A percentile compares a stretch with the other conserved stretches of the same genome.
phyloP scores from a whole-genome alignment of 768 basidiomycete genomes.

The Mrakia frigida region DNA sequence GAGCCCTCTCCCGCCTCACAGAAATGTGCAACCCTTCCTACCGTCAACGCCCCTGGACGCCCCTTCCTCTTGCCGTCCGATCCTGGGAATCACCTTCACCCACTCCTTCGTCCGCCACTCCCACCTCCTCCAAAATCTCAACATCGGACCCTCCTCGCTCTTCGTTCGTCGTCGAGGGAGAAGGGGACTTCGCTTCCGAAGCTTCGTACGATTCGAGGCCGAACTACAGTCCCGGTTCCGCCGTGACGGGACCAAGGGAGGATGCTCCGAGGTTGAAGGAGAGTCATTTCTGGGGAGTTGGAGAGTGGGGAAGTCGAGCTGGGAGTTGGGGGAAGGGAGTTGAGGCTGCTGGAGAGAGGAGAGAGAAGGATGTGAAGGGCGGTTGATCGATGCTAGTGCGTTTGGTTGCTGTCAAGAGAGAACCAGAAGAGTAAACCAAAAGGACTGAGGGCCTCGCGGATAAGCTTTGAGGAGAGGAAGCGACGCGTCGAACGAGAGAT shows the following conservation, averaged over 20 bases:
- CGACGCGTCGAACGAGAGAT: too few relatives aligned
- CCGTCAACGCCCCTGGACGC: background rate
- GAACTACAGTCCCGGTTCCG: background rate
- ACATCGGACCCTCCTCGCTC: background rate
- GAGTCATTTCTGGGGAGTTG: conserved; percentile 27
- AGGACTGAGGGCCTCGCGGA: too few relatives aligned
- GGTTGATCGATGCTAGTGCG: too few relatives aligned
- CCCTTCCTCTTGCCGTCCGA: conserved; percentile 7
- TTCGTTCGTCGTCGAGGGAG: background rate
- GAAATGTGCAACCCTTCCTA: conserved; percentile 21
- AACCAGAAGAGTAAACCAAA: too few relatives aligned
- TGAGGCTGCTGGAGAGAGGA: too few relatives aligned
- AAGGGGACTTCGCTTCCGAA: conserved; percentile 10
- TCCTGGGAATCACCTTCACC: conserved; percentile 24
- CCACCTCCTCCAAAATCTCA: background rate
- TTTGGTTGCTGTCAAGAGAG: too few relatives aligned
- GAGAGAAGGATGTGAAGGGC: too few relatives aligned
- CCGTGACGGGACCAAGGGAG: background rate
- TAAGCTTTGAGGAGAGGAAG: too few relatives aligned
- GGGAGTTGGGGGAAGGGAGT: background rate
- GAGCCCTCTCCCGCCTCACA: conserved; percentile 26
- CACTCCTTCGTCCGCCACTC: background rate
- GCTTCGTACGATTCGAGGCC: conserved; percentile 11
- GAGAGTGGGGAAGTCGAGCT: background rate
- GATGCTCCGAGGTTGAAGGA: conserved; percentile 19